These are phyloP conservation scores for Calonectria pteridis DNA, from an alignment of 2,329 filamentous ascomycete species.

Conservation along the genomic window DNA sequence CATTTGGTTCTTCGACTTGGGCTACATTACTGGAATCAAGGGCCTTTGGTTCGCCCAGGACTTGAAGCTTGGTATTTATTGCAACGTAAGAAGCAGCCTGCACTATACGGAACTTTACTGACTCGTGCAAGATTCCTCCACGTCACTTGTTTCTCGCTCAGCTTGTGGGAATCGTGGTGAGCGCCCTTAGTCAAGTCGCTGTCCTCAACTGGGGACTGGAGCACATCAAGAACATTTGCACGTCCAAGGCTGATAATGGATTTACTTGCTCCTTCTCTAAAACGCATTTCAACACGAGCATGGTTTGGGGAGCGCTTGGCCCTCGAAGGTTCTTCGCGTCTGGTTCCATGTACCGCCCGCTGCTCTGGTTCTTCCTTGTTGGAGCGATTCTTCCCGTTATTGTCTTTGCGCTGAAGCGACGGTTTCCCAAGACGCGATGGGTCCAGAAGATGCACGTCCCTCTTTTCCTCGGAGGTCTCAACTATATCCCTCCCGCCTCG, in stretches of 20 bases:
- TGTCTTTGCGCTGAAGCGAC: slow-evolving; percentile 54
- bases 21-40: slow-evolving; percentile 57
- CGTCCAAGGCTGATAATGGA: slow-evolving; percentile 55
- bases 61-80: slow-evolving; percentile 60
- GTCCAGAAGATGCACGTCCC: slow-evolving; percentile 47
- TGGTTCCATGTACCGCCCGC: slow-evolving; percentile 60
- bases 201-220: slow-evolving; percentile 52
- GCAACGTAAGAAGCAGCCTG: slow-evolving; percentile 37
- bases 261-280: slow-evolving; percentile 57
- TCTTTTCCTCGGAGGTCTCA: slow-evolving; percentile 47
- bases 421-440: slow-evolving; percentile 42
- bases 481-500: slow-evolving; percentile 50
- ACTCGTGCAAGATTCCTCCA: slow-evolving; percentile 53
- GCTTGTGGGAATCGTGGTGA: slow-evolving; percentile 57
- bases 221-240: slow-evolving; percentile 65
- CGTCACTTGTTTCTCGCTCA: slow-evolving; percentile 59
- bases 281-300: slow-evolving; percentile 64
- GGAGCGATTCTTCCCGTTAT: slow-evolving; percentile 61
- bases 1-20: slow-evolving; percentile 54
- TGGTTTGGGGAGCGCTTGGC: slow-evolving; percentile 70
- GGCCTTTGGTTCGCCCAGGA: slow-evolving; percentile 57
- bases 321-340: slow-evolving; percentile 66
- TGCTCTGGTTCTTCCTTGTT: slow-evolving; percentile 68
- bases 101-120: not conserved
- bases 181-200: slow-evolving; percentile 58